Conservation (phyloP, 768 basidiomycete genomes). For the Kondoa subrosea region DNA sequence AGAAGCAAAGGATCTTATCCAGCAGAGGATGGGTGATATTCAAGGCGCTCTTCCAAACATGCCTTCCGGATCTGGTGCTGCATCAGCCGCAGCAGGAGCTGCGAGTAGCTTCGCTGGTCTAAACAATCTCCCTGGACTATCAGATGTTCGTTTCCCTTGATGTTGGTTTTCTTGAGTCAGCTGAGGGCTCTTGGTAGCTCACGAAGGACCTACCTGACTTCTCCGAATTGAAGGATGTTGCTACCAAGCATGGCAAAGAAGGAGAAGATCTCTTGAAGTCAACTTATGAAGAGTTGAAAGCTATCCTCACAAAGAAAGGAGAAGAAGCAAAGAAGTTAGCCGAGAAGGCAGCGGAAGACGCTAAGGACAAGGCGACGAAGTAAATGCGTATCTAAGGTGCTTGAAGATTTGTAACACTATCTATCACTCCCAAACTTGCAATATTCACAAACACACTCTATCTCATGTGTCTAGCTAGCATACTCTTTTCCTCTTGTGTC, state of each 20-base stretch:
- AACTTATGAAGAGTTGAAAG: slow-evolving; percentile 26
- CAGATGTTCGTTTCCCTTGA: slow-evolving; percentile 18
- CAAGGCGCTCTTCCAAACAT: slow-evolving; percentile 16
- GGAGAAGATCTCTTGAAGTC: slow-evolving; percentile 23
- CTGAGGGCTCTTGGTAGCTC: slow-evolving; percentile 6
- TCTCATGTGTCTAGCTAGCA: background rate
- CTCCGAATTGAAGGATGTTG: slow-evolving; percentile 22
- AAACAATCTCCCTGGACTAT: slow-evolving; percentile 10
- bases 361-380: slow-evolving; percentile 23
- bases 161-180: background rate
- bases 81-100: background rate
- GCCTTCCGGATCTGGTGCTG: slow-evolving; percentile 2
- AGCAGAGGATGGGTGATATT: slow-evolving; percentile 21
- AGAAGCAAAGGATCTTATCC: slow-evolving; percentile 22
- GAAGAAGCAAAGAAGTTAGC: slow-evolving; percentile 24
- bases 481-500: background rate
- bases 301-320: slow-evolving; percentile 24
- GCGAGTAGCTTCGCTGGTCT: slow-evolving; percentile 12
- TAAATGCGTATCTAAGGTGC: too few relatives aligned
- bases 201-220: slow-evolving; percentile 14
- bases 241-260: slow-evolving; percentile 24
- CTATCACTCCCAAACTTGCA: too few relatives aligned
- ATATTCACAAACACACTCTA: too few relatives aligned
- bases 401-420: too few relatives aligned
- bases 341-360: slow-evolving; percentile 20